These are phyloP conservation scores for Cercospora zeae-maydis DNA, from an alignment of 2,329 filamentous ascomycete genomes.

Conservation along the genomic window DNA sequence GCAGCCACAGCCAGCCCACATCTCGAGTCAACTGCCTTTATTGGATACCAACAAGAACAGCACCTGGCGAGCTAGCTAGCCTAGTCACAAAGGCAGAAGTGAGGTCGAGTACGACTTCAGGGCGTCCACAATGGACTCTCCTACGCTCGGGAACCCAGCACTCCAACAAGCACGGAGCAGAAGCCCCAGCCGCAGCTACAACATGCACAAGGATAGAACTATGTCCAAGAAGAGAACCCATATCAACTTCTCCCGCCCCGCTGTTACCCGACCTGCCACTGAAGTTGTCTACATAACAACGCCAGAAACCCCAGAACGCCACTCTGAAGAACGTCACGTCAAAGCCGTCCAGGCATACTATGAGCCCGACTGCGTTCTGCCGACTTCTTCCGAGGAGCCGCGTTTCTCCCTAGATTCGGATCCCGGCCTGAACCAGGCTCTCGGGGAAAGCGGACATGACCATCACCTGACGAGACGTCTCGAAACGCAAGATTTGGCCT, in stretches of 20 bases:
- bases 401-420: conserved; percentile 16
- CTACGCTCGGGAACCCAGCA: not conserved
- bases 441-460: not conserved
- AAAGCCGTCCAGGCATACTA: conserved; percentile 13
- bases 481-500: not conserved
- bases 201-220: not conserved
- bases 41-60: not conserved
- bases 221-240: not conserved
- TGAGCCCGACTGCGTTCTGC: not conserved
- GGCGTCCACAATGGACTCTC: not conserved
- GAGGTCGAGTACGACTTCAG: not conserved
- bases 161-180: not conserved
- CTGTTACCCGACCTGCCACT: not conserved
- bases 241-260: conserved; percentile 14
- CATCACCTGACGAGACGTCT: not conserved
- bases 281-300: not conserved
- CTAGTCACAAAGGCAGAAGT: not conserved
- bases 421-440: conserved; percentile 2
- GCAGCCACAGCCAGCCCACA: not conserved
- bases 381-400: conserved; percentile 15
- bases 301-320: not conserved
- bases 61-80: not conserved
- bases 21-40: not conserved
- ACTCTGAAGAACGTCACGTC: not conserved
- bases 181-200: not conserved